Base-by-base conservation (phyloP, 768 basidiomycete genomes). In the Mrakia blollopis region DNA sequence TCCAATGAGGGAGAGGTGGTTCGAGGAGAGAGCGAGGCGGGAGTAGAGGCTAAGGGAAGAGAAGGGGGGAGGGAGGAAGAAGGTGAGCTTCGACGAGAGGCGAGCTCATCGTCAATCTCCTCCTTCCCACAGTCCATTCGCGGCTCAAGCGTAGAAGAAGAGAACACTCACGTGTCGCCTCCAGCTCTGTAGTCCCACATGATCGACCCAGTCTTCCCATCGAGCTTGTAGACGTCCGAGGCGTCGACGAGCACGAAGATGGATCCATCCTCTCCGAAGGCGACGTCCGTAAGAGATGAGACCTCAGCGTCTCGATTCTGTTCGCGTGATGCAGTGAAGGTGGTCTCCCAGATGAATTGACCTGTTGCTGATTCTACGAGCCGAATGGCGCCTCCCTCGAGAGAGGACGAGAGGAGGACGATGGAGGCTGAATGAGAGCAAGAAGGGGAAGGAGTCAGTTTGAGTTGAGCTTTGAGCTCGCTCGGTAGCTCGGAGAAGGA, bases 321-420 rank as follows among this genome's bases (percentile, higher is more conserved):
- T 14, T 83, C 81, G 0, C 86, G 85, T 32, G 82, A 80, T 32
- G 10, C 10, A 11, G 91, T 89, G 2, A 95, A 82, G 18, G 85
- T 85, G 57, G 85, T 87, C 83, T 98, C 94, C 73, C 89, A 85
- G 4, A 90, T 63, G 39, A 93, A 85, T 69, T 87, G 83, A 2
- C 94, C 94, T 0, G 87, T 89, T 2, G 84, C 80, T 5, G 85
- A 83, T 54, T 93, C 89, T 80, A 94, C 90, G 5, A 88, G 82
- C 28, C 93, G 89, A n/a, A 93, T 84, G 2, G 85, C 90, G 5
- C 90, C 85, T 14, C 90, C 92, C 1, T 89, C 89, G 2, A 39
- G 8, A 28, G 25, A 47, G 3, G 62, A 92, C 62, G 94, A 94
- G 32, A 96, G 85, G 3, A 91, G 85, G 44, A 89, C 87, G 57